These are phyloP conservation scores for Strobilomyces dryophilus DNA, from an alignment of 768 basidiomycete species.

Conservation along the genomic window DNA sequence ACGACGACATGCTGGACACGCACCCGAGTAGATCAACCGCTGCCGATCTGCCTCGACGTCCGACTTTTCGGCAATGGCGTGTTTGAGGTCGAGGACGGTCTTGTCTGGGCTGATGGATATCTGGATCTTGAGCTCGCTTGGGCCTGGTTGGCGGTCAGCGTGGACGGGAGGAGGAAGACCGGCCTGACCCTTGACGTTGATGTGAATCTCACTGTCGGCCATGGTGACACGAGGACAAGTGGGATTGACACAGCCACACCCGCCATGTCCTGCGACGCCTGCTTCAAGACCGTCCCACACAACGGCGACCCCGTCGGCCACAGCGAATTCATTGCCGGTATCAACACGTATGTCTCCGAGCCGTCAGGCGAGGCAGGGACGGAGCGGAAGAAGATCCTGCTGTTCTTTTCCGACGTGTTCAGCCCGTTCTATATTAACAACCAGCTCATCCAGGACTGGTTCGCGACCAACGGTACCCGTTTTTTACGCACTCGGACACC, in stretches of 20 bases:
- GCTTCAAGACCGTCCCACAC: constrained; percentile 51
- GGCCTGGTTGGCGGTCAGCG: constrained; percentile 43
- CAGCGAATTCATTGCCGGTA: constrained; percentile 34
- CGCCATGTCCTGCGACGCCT: constrained; percentile 45
- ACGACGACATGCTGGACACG: constrained; percentile 19
- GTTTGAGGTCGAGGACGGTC: constrained; percentile 88
- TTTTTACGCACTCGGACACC: background rate
- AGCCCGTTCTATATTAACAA: constrained; percentile 55
- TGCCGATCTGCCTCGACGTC: constrained; percentile 86
- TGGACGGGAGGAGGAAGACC: background rate
- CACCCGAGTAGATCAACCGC: constrained; percentile 89
- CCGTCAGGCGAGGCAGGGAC: constrained; percentile 7
- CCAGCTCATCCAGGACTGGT: constrained; percentile 60
- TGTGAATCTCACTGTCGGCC: constrained; percentile 57
- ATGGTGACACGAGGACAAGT: constrained; percentile 35
- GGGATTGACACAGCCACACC: constrained; percentile 9
- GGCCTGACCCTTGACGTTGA: constrained; percentile 62
- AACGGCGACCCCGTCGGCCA: constrained; percentile 40
- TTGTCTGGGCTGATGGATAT: constrained; percentile 79
- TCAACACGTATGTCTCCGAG: constrained; percentile 54
- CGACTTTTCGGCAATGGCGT: constrained; percentile 78
- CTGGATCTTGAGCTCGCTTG: constrained; percentile 89
- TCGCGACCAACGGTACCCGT: constrained; percentile 49
- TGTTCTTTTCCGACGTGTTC: constrained; percentile 58
- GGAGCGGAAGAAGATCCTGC: constrained; percentile 41